These are phyloP conservation scores for Brassica balearica DNA, from an alignment of 441 rosid genomes.

Conservation along the genomic window DNA sequence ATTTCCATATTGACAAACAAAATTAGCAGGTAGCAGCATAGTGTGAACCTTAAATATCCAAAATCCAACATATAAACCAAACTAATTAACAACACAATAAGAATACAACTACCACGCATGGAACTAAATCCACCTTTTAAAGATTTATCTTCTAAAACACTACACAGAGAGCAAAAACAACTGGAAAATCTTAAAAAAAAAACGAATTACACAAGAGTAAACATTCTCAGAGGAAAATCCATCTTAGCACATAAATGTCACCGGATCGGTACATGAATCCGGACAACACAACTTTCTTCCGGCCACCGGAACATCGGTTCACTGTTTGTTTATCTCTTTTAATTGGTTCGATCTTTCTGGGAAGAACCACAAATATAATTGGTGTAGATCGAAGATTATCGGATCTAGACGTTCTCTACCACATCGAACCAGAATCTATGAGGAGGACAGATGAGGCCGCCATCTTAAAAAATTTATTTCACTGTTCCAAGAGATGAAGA, in stretches of 20 bases:
- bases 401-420: background rate
- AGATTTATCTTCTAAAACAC: background rate
- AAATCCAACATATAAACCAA: background rate
- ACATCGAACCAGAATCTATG: background rate
- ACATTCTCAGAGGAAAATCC: background rate
- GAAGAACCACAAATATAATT: background rate
- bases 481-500: background rate
- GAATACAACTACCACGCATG: background rate
- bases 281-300: background rate
- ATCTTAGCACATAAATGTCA: background rate
- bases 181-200: background rate
- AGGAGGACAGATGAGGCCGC: background rate
- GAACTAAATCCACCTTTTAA: background rate
- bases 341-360: background rate
- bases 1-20: background rate
- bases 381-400: background rate
- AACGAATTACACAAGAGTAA: background rate
- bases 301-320: background rate
- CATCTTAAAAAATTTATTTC: background rate
- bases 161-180: background rate
- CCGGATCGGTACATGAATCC: background rate
- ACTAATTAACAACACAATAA: background rate
- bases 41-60: background rate
- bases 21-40: background rate
- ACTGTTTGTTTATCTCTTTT: background rate